Base-by-base conservation (phyloP, 2,329 filamentous ascomycete genomes). In the Dactylellina leptospora region DNA sequence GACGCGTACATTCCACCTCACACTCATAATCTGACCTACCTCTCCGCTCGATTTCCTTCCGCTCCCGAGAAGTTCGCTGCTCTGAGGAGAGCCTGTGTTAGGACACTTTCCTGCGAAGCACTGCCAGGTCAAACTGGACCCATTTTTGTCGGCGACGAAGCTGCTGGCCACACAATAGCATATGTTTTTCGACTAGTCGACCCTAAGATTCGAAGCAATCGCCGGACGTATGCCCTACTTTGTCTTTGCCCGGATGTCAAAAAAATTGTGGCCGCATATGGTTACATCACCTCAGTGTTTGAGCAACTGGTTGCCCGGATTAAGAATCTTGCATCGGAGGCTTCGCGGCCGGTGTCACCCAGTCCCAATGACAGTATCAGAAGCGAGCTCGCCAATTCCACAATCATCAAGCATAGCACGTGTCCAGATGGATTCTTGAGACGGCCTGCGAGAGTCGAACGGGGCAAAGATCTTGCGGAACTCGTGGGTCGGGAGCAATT, bases 131-230 rank as follows among this genome's bases (percentile, higher is more conserved):
- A 84, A 1, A 87, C 87, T 1, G 87, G 87, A 0, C 86, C 87
- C 27, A 88, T 90, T 58, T 88, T 90, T 78, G 89, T 90, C 70
- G 87, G 87, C 27, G 87, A 90, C 76, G 83, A 86, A 0, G 78
- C 84, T 0, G 84, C 87, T 0, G 87, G 87, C 27, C 89, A 88
- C 79, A 90, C 87, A 0, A 90, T 87, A 0, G 87, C 87, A 11
- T 89, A 88, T 78, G 87, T 89, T 74, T 90, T 90, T 77, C 87
- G 87, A 23, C 87, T 90, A 42, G 85, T 87, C 4, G 87, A 90
- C 77, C 82, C 88, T 33, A 87, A 88, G 74, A 87, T 87, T 11
- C 85, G 87, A 10, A 87, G 87, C 3, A 85, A 88, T 75, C 87
- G 88, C 78, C 84, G 87, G n/a, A 85, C 89, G 10, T 90, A 90